phyloP scores from a whole-genome alignment of 371 early-diverging fungal species.

The Rhizopus sp. region DNA sequence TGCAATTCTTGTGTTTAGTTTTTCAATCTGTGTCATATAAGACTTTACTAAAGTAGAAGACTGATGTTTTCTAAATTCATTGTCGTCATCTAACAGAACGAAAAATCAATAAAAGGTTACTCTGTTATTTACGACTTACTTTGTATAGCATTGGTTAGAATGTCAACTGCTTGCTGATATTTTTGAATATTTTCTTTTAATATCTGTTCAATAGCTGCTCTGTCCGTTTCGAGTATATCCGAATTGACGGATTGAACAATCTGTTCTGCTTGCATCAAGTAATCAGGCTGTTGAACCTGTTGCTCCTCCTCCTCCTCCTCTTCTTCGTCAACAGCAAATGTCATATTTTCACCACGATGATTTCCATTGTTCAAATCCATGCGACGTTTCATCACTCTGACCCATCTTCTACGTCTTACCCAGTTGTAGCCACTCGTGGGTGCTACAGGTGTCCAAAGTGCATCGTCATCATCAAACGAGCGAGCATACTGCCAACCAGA shows the following conservation, averaged over 20 bases:
- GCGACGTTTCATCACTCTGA: conserved; percentile 69
- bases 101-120: not conserved
- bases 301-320: conserved; percentile 15
- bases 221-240: conserved; percentile 1
- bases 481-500: conserved; percentile 72
- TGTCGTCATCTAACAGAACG: conserved; percentile 14
- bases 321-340: conserved; percentile 14
- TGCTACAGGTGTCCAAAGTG: conserved; percentile 52
- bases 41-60: conserved; percentile 17
- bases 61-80: conserved; percentile 26
- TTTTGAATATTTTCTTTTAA: conserved; percentile 5
- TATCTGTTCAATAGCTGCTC: conserved; percentile 5
- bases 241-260: conserved; percentile 21
- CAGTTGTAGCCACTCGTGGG: conserved; percentile 54
- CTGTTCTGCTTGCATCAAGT: conserved; percentile 19
- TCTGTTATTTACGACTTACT: not conserved
- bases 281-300: conserved; percentile 10
- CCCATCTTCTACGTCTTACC: conserved; percentile 74
- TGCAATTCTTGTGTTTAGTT: conserved; percentile 10
- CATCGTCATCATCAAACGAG: conserved; percentile 52
- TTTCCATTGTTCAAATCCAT: conserved; percentile 46
- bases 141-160: not conserved
- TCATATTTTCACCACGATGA: conserved; percentile 20
- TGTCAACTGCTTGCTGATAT: conserved; percentile 29
- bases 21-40: conserved; percentile 20